Conservation (phyloP, 2,329 filamentous ascomycete genomes). For the Ilyonectria mors-panacis region DNA sequence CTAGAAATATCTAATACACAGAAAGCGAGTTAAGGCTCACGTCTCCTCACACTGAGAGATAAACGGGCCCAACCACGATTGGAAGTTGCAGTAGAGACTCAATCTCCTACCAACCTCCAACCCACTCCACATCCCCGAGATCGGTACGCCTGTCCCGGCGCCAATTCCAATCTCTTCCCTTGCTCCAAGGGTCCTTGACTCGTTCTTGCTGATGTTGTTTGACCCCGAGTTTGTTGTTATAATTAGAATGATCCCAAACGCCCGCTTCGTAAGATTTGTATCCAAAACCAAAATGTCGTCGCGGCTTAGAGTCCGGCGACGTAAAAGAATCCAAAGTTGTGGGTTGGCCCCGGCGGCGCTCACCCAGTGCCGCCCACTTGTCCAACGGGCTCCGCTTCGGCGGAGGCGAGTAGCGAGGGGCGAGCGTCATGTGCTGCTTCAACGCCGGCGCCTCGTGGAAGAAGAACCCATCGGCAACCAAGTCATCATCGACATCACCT, state of each 20-base stretch:
- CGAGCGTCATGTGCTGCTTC: slow-evolving; percentile 54
- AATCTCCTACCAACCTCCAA: slow-evolving; percentile 87
- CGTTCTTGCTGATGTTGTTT: slow-evolving; percentile 59
- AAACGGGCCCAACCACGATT: slow-evolving; percentile 72
- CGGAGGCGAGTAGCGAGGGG: slow-evolving; percentile 74
- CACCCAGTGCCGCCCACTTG: slow-evolving; percentile 92
- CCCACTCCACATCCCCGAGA: slow-evolving; percentile 90
- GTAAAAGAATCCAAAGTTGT: slow-evolving; percentile 65
- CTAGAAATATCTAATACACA: slow-evolving; percentile 71
- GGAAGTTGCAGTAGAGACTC: slow-evolving; percentile 60
- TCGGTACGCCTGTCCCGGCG: slow-evolving; percentile 75
- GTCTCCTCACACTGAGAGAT: slow-evolving; percentile 48
- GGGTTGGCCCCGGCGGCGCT: slow-evolving; percentile 79
- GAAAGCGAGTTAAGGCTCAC: slow-evolving; percentile 72
- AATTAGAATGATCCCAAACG: slow-evolving; percentile 63
- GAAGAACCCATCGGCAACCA: slow-evolving; percentile 79
- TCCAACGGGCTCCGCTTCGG: slow-evolving; percentile 77
- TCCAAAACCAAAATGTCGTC: slow-evolving; percentile 64
- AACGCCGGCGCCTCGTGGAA: slow-evolving; percentile 74
- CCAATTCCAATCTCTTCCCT: slow-evolving; percentile 74
- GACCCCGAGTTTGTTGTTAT: slow-evolving; percentile 51
- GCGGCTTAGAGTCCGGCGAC: slow-evolving; percentile 63
- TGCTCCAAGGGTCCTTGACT: slow-evolving; percentile 68
- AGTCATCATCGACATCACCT: slow-evolving; percentile 73
- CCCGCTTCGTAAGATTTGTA: slow-evolving; percentile 65